A percentile compares a stretch with the other conserved stretches of the same genome.
phyloP scores from a whole-genome alignment of 2,329 filamentous ascomycete species.

The Exophiala aquamarina region DNA sequence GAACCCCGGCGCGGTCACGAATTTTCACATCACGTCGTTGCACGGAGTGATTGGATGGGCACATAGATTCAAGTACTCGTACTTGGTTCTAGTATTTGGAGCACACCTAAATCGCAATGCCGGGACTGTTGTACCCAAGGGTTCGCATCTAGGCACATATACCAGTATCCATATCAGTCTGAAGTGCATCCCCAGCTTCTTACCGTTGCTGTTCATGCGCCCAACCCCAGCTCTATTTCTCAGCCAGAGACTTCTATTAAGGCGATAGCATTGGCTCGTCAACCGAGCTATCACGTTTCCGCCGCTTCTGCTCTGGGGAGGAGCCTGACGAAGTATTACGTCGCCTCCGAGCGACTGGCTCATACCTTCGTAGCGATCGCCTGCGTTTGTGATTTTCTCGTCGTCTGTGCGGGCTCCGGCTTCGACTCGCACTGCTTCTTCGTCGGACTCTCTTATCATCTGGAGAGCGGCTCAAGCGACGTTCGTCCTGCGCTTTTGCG shows the following conservation, averaged over 20 bases:
- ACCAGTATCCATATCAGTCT: too few species aligned
- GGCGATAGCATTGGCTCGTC: constrained; percentile 6
- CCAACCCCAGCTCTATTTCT: constrained; percentile 1
- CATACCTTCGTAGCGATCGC: constrained; percentile 47
- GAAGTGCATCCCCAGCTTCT: too few species aligned
- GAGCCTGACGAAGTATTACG: constrained; percentile 45
- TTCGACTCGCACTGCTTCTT: constrained; percentile 31
- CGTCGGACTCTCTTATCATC: constrained; percentile 35
- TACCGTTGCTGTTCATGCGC: too few species aligned
- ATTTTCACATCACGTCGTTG: too few species aligned
- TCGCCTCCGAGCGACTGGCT: constrained; percentile 40
- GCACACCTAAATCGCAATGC: too few species aligned
- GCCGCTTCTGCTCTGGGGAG: constrained; percentile 43
- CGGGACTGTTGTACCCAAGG: too few species aligned
- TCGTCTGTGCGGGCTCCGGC: constrained; percentile 29
- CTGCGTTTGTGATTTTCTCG: constrained; percentile 41
- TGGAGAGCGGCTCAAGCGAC: constrained; percentile 42
- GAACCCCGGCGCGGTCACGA: too few species aligned
- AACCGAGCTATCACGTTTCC: constrained; percentile 35
- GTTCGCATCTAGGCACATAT: too few species aligned
- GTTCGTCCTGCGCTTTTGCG: constrained; percentile 42
- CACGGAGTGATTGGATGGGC: too few species aligned
- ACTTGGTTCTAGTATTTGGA: too few species aligned
- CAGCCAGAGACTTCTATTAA: background rate
- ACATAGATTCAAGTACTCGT: too few species aligned